Evolutionary conservation across 768 basidiomycete genomes (phyloP).

Genomic region (Fistulinella prunicolor): DNA sequence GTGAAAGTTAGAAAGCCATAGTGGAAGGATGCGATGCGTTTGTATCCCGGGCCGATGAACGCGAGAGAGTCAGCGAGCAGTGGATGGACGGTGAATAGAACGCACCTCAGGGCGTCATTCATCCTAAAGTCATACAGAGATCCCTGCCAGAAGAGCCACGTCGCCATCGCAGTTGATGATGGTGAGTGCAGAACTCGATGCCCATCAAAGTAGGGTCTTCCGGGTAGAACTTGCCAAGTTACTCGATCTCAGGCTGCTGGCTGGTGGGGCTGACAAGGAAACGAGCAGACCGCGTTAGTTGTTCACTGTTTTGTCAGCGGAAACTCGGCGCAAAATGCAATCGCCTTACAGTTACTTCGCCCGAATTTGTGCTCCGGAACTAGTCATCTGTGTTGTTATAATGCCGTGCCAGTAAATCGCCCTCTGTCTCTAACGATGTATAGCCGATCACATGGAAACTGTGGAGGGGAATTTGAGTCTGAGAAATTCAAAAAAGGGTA

Average conservation of each 20-base stretch:
- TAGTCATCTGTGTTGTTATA: not conserved
- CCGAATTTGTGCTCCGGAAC: slow-evolving; percentile 6
- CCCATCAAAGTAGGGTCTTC: slow-evolving; percentile 3
- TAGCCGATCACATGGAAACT: slow-evolving; percentile 27
- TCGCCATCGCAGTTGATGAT: not conserved
- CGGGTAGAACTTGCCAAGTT: slow-evolving; percentile 2
- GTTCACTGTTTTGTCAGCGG: not conserved
- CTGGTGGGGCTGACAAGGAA: slow-evolving; percentile 9
- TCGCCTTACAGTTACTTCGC: not conserved
- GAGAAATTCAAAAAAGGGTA: no score
- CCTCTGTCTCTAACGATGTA: not conserved
- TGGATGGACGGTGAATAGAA: not conserved
- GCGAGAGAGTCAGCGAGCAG: not conserved
- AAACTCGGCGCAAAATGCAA: not conserved
- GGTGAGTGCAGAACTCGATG: not conserved
- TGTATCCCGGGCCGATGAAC: slow-evolving; percentile 35
- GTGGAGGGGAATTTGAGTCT: slow-evolving; percentile 30
- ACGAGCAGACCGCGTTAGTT: no score
- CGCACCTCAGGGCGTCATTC: slow-evolving; percentile 13
- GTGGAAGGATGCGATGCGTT: slow-evolving; percentile 30
- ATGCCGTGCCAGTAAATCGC: not conserved
- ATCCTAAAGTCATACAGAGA: slow-evolving; percentile 29
- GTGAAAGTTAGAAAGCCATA: slow-evolving; percentile 29
- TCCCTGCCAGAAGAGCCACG: slow-evolving; percentile 10
- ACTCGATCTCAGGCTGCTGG: slow-evolving; percentile 1